These are phyloP conservation scores for Calendula officinalis DNA, from an alignment of 129 eudicot genomes.

Conservation along the genomic window DNA sequence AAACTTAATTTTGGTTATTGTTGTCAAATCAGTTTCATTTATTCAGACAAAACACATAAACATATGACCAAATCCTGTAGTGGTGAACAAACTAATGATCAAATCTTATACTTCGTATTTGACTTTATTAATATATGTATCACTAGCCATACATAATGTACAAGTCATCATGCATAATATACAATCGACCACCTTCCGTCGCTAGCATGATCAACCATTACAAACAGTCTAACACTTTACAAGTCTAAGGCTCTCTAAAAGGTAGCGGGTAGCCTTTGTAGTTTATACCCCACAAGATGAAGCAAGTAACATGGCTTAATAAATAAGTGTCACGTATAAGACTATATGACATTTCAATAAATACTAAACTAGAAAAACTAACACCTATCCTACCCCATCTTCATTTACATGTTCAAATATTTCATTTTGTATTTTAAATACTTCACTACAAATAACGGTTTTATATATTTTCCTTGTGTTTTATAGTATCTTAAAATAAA, in stretches of 20 bases:
- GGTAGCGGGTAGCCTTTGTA: not conserved
- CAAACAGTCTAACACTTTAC: not conserved
- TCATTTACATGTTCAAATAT: constrained; percentile 1
- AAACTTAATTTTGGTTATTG: too few relatives aligned
- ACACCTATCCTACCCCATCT: constrained; percentile 12
- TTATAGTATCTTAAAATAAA: not conserved
- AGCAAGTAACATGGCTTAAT: constrained; percentile 29
- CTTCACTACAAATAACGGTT: too few relatives aligned
- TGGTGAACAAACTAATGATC: too few relatives aligned
- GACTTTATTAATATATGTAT: too few relatives aligned
- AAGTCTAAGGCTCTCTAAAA: not conserved
- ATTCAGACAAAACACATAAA: too few relatives aligned
- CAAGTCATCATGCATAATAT: too few relatives aligned
- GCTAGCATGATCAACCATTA: too few relatives aligned
- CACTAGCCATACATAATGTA: too few relatives aligned
- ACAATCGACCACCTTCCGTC: too few relatives aligned
- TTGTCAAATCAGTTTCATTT: too few relatives aligned
- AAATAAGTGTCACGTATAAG: constrained; percentile 10
- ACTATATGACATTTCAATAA: constrained; percentile 13
- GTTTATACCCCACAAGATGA: constrained; percentile 19
- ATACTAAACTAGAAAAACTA: constrained; percentile 24
- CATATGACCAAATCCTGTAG: too few relatives aligned
- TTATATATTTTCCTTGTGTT: not conserved
- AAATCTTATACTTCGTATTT: too few relatives aligned
- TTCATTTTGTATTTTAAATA: not conserved